A percentile compares a stretch with the other conserved stretches of the same genome.
Conservation (phyloP, 2,329 filamentous ascomycete species). For the Diplodia sapinea region DNA sequence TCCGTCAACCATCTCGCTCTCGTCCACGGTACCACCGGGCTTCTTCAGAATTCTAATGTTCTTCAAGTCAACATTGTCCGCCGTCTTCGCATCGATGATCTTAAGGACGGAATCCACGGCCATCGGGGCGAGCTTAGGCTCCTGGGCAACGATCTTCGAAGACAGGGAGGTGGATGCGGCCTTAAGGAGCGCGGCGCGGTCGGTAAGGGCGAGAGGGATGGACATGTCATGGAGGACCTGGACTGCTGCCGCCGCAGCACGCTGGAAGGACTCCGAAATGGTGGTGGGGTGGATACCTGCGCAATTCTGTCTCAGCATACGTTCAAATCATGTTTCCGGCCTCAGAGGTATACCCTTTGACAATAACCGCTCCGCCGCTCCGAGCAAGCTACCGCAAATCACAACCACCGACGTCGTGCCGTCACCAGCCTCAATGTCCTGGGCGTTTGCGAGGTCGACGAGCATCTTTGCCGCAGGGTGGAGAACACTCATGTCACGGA, state of each 20-base stretch:
- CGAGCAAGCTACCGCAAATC: constrained; percentile 92
- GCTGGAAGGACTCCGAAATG: constrained; percentile 97
- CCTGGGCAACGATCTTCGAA: constrained; percentile 98
- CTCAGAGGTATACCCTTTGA: constrained; percentile 68
- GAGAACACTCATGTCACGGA: constrained; percentile 98
- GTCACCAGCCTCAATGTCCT: constrained; percentile 98
- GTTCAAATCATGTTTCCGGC: constrained; percentile 1
- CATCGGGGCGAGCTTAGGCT: constrained; percentile 97
- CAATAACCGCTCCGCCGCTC: constrained; percentile 88
- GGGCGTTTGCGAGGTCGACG: constrained; percentile 93
- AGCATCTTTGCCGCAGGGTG: constrained; percentile 99
- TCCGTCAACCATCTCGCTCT: constrained; percentile 96
- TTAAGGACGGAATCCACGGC: constrained; percentile 95
- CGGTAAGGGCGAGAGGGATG: constrained; percentile 85
- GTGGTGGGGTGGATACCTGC: constrained; percentile 87
- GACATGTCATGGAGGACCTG: constrained; percentile 94
- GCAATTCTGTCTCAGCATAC: constrained; percentile 32
- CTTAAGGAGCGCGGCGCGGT: constrained; percentile 89
- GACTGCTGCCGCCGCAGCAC: constrained; percentile 87
- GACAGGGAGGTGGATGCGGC: constrained; percentile 96
- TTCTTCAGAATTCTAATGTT: constrained; percentile 99
- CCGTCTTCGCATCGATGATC: constrained; percentile 93
- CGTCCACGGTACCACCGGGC: constrained; percentile 95
- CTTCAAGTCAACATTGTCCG: constrained; percentile 93
- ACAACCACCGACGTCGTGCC: constrained; percentile 98